A percentile compares a stretch with the other conserved stretches of the same genome.
Evolutionary conservation across 106 monocot genomes (phyloP).

Genomic region (Dactylorhiza incarnata): DNA sequence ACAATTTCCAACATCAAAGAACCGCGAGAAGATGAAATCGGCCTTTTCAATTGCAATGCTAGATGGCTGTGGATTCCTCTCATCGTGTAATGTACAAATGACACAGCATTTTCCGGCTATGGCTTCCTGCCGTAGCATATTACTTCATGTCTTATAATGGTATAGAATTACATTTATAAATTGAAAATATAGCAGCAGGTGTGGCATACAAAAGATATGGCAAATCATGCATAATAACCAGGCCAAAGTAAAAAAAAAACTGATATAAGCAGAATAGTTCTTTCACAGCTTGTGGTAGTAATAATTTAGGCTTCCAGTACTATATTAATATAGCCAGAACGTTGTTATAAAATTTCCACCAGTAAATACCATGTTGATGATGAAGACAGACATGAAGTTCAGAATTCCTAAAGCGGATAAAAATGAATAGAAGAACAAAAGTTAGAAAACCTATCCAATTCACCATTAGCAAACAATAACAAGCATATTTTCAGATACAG

Average conservation of each 20-base stretch:
- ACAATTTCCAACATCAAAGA: conserved; percentile 43
- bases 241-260: neutral
- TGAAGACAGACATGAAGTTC: too few species aligned
- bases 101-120: conserved; percentile 56
- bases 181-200: neutral
- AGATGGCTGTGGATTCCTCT: conserved; percentile 41
- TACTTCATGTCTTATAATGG: neutral
- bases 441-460: too few species aligned
- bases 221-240: neutral
- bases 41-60: conserved; percentile 26
- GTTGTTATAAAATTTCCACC: neutral
- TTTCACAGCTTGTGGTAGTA: neutral
- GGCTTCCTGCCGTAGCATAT: conserved; percentile 33
- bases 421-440: too few species aligned
- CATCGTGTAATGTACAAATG: conserved; percentile 38
- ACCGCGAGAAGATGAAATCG: conserved; percentile 32
- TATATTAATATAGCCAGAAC: neutral
- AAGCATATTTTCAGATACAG: too few species aligned
- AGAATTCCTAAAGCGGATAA: too few species aligned
- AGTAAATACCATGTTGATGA: neutral
- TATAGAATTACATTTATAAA: neutral
- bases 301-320: neutral
- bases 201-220: neutral
- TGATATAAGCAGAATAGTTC: neutral
- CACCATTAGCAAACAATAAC: too few species aligned